Evolutionary conservation across 2,329 filamentous ascomycete species (phyloP), one percentile per base, ranked within the genome.

Genomic region (Penicillium sumatraense): DNA sequence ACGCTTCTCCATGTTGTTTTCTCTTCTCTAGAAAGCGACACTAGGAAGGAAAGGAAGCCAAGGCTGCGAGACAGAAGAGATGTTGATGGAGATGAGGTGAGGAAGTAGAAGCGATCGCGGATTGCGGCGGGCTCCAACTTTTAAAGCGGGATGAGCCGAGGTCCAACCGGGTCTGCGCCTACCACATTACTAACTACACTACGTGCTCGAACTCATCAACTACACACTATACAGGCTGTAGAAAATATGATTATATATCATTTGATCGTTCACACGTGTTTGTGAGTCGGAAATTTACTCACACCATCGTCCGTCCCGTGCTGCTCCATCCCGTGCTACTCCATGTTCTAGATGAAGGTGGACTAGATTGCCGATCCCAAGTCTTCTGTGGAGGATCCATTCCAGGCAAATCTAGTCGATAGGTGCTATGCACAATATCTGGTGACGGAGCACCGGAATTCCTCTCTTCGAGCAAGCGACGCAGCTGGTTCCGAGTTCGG

Each of bases 401-500:
- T 2, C 35, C 49, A 18, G 59, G 57, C 33, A 70, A 50, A 49
- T 65, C 67, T 26, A 72, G 64, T 27, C 66, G 66, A 55, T 66
- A 72, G 11, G 70, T 70, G 23, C 57, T 66, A 14, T 60, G 61
- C 5, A 63, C 41, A 16, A 63, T 45, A n/a, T 69, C 65, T 3
- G 66, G 61, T 7, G 59, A 65, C 7, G 67, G 63, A 5, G 69
- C 68, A 14, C 66, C 60, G 5, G 60, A 56, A 6, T 64, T 60
- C 6, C 68, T 68, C 47, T 69, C 64, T 26, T 68, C 66, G 20
- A 76, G 54, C 16, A 77, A 61, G 11, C 73, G 66, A 29, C 71
- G 69, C 23, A 76, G 60, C 49, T 77, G 72, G 31, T 69, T 71
- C 29, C 75, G 72, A 50, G 76, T 72, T 63, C 73, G 69, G 49